Evolutionary conservation across 208 protist species (phyloP), one percentile per base, ranked within the genome.

Genomic region (Trypanosoma congolense): DNA sequence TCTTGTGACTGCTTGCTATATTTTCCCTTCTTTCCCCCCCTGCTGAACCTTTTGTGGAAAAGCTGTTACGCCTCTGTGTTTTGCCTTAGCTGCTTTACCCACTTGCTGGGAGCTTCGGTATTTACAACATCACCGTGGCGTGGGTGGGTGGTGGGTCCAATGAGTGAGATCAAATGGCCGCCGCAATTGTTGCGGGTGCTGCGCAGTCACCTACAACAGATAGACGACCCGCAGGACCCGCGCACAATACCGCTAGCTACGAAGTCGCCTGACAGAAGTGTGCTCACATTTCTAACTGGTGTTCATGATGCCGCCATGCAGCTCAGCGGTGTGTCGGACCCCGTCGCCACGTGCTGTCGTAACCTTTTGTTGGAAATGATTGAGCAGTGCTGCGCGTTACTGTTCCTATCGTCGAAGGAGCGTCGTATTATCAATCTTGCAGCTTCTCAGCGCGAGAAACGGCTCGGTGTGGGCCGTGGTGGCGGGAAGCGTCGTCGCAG

Each of bases 361-460:
- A 61, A 61, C 12, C 77, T 88, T 70, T 18, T 85, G 2, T 46
- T 88, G 1, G 80, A 84, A 9, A 66, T 83, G 21, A 75, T 93
- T 18, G 86, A 90, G 69, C 75, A 90, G 61, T 68, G 76, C 19
- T 90, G 86, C 56, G 43, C 61, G 19, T 68, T 77, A 3, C 83
- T 75, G 0, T 87, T 93, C 67, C 63, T 93, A 9, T 56, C 73
- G 6, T 68, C 73, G 1, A 64, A 71, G 31, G 80, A 92, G 54
- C 38, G 72, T 21, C 71, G 71, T 12, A 24, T 56, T 21, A 66
- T 80, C 28, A 71, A 57, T 47, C 31, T 67, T 9, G 57, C 66
- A 18, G 73, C 73, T 24, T 45, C 33, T 35, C 63, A 75, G 38
- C 51, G 52, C 16, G 73, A 71, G 29, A 69, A 58, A 35, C 48